Evolutionary conservation across 1,284 basidiomycete species (phyloP), one percentile per base, ranked within the genome.

Genomic region (Vanrija sp.): DNA sequence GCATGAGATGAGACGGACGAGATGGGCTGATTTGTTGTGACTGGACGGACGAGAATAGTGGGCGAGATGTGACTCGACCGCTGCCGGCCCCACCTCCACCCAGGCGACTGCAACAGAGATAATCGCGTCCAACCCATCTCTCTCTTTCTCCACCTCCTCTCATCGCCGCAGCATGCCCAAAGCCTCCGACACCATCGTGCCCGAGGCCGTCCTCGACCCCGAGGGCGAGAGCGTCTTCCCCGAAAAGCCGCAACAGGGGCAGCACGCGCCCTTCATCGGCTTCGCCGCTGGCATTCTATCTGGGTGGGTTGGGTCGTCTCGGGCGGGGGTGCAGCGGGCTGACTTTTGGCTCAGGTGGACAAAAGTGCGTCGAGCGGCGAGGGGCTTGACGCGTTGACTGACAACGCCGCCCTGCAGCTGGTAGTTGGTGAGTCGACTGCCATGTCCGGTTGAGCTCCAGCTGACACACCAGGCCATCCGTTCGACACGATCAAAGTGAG

Each of bases 211-310:
- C 5, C 59, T 61, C 16, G 59, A 61, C 42, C 47, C 50, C 10
- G 38, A 50, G 44, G 59, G 59, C 38, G 59, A 61, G 55, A 61
- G 59, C 38, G 15, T 52, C 8, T 54, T 50, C 12, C 43, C 54
- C 1, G 28, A n/a, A 8, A 48, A 48, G 14, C 38, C 47, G 3
- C 39, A 46, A 19, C 65, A 64, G 52, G 46, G 46, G 28, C 73
- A 75, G 28, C 73, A 75, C 57, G 62, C 65, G 48, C 69, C 70
- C 28, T 71, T 70, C 49, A 56, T 71, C 9, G 74, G 74, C 3
- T 76, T 76, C 54, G 73, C 73, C 16, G 74, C 74, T 10, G 74
- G 74, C 1, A 52, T 75, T 16, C 64, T 66, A 21, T 76, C 74
- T 18, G 74, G 74, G 66, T 72, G 49, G 57, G 68, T 55, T 10